These are phyloP conservation scores for Trifolium fragiferum DNA, from an alignment of 306 rosid species.

Conservation along the genomic window DNA sequence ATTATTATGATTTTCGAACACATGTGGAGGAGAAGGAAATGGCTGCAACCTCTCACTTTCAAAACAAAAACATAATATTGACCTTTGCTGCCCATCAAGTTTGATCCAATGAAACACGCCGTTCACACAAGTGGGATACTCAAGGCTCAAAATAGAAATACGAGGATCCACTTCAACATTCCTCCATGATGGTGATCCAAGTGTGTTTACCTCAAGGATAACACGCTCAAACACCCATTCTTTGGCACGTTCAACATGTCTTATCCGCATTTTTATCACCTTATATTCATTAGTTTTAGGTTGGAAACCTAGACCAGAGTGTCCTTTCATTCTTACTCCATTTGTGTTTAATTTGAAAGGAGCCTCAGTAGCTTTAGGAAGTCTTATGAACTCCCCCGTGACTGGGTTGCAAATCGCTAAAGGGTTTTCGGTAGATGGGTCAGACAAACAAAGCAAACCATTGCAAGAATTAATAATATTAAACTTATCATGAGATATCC, in stretches of 20 bases:
- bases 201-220: not conserved
- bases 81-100: too few species aligned
- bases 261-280: not conserved
- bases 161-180: slow-evolving; percentile 5
- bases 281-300: slow-evolving; percentile 24
- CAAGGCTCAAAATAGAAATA: not conserved
- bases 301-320: not conserved
- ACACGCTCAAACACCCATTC: not conserved
- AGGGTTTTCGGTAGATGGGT: not conserved
- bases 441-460: slow-evolving; percentile 43
- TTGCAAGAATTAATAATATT: slow-evolving; percentile 32
- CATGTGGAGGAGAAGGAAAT: too few species aligned
- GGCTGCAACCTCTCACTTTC: too few species aligned
- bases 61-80: too few species aligned
- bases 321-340: not conserved
- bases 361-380: not conserved
- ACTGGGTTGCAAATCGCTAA: slow-evolving; percentile 40
- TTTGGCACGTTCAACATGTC: not conserved
- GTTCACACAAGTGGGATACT: not conserved
- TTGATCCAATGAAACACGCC: slow-evolving; percentile 10
- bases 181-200: slow-evolving; percentile 28
- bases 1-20: too few species aligned
- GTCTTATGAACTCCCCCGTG: slow-evolving; percentile 34
- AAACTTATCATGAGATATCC: not conserved
- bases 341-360: not conserved